Evolutionary conservation across 2,329 filamentous ascomycete species (phyloP).

Genomic region (Penicillium sp.): DNA sequence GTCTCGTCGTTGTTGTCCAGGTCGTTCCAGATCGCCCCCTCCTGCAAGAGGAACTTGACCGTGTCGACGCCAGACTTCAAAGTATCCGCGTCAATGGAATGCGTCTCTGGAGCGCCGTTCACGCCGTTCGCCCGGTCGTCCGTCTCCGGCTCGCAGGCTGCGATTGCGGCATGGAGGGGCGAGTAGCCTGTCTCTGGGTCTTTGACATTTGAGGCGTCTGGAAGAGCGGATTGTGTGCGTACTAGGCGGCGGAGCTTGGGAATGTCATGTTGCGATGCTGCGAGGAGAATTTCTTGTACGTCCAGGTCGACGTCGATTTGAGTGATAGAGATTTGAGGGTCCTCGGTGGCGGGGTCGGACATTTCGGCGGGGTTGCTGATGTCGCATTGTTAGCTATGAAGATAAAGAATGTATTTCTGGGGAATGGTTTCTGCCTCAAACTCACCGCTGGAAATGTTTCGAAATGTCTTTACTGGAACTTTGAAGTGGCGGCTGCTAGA

Average conservation of each 20-base stretch:
- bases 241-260: slow-evolving; percentile 67
- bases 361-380: slow-evolving; percentile 18
- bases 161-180: slow-evolving; percentile 84
- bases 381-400: slow-evolving; percentile 6
- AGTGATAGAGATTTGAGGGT: slow-evolving; percentile 22
- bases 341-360: slow-evolving; percentile 24
- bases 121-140: slow-evolving; percentile 28
- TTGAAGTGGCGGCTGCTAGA: not conserved
- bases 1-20: slow-evolving; percentile 83
- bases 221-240: slow-evolving; percentile 45
- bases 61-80: slow-evolving; percentile 64
- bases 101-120: slow-evolving; percentile 15
- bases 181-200: slow-evolving; percentile 83
- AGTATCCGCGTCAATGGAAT: slow-evolving; percentile 25
- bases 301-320: slow-evolving; percentile 40
- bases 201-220: slow-evolving; percentile 68
- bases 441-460: not conserved
- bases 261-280: slow-evolving; percentile 66
- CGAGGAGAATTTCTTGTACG: slow-evolving; percentile 62
- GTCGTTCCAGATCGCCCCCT: slow-evolving; percentile 97
- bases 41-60: slow-evolving; percentile 73
- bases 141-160: slow-evolving; percentile 58
- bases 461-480: not conserved
- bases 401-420: not conserved
- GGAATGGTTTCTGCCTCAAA: not conserved